A percentile compares a stretch with the other conserved stretches of the same genome.
phyloP scores from a whole-genome alignment of 345 rosid species.

The Linum trigynum region DNA sequence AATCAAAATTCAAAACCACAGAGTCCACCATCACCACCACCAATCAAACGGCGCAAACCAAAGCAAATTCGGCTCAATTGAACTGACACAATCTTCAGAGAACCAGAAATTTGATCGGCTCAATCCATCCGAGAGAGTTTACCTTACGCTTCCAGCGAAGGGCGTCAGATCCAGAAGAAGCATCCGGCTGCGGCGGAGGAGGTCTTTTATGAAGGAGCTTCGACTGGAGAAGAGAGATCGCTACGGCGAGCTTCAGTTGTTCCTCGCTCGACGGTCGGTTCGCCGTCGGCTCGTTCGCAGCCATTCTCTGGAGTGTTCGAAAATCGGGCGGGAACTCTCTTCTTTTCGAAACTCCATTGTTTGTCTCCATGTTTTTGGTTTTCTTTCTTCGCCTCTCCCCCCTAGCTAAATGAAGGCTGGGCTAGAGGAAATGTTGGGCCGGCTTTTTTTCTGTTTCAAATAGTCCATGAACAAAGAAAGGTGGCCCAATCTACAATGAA shows the following conservation, averaged over 20 bases:
- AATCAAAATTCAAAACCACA: slow-evolving; percentile 1
- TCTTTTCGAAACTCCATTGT: not conserved
- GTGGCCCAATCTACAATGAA: too few species aligned
- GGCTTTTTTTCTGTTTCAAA: too few species aligned
- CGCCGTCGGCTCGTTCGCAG: slow-evolving; percentile 15
- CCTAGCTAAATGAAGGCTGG: not conserved
- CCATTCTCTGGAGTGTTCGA: slow-evolving; percentile 7
- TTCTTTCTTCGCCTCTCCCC: too few species aligned
- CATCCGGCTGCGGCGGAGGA: slow-evolving; percentile 21
- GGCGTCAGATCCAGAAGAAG: slow-evolving; percentile 35
- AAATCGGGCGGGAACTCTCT: not conserved
- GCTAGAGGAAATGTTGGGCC: not conserved
- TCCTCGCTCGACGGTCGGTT: slow-evolving; percentile 26
- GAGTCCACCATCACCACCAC: slow-evolving; percentile 5
- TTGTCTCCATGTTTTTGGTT: not conserved
- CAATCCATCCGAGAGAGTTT: not conserved
- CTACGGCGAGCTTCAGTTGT: slow-evolving; percentile 55
- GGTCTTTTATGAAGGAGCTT: slow-evolving; percentile 36
- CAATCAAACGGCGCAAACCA: not conserved
- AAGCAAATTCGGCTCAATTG: not conserved
- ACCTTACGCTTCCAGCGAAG: slow-evolving; percentile 93
- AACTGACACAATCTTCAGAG: not conserved
- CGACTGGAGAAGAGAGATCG: slow-evolving; percentile 72
- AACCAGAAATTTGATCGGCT: not conserved
- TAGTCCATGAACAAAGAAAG: too few species aligned